A percentile compares a stretch with the other conserved stretches of the same genome.
Conservation (phyloP, 2,329 filamentous ascomycete species). For the Sporothrix schenckii region DNA sequence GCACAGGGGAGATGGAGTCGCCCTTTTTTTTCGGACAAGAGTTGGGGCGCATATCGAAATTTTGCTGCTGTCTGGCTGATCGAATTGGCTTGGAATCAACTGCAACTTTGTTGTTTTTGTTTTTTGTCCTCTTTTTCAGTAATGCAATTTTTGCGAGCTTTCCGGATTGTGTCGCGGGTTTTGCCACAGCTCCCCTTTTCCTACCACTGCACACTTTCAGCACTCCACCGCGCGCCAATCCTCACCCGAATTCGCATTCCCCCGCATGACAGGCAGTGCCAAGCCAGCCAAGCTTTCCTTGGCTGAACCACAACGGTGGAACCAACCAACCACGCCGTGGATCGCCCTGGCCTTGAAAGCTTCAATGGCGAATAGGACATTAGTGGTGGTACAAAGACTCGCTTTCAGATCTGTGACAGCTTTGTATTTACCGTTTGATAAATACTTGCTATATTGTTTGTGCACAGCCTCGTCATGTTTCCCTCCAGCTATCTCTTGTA, state of each 20-base stretch:
- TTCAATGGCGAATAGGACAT: constrained; percentile 19
- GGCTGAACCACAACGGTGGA: constrained; percentile 34
- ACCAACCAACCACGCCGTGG: constrained; percentile 26
- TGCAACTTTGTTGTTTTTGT: neutral
- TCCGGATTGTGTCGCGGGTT: neutral
- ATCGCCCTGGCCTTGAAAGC: constrained; percentile 5
- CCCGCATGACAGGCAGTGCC: constrained; percentile 33
- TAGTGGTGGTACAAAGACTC: constrained; percentile 22
- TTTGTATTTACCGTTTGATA: neutral
- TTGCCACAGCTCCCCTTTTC: constrained; percentile 7
- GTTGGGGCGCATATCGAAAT: neutral
- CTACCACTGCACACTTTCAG: neutral
- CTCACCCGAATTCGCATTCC: constrained; percentile 31
- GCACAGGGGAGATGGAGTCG: constrained; percentile 2
- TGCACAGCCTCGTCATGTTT: neutral
- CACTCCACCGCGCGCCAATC: constrained; percentile 21
- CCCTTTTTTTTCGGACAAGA: neutral
- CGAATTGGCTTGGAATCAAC: neutral
- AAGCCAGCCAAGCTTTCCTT: constrained; percentile 37
- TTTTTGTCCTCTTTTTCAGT: neutral
- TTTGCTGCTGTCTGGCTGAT: neutral
- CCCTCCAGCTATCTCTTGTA: neutral
- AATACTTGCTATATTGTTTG: too few species aligned
- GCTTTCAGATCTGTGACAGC: constrained; percentile 13
- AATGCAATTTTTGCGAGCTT: neutral